phyloP scores from a whole-genome alignment of 305 asterid genomes.

The Rubia peregrina region DNA sequence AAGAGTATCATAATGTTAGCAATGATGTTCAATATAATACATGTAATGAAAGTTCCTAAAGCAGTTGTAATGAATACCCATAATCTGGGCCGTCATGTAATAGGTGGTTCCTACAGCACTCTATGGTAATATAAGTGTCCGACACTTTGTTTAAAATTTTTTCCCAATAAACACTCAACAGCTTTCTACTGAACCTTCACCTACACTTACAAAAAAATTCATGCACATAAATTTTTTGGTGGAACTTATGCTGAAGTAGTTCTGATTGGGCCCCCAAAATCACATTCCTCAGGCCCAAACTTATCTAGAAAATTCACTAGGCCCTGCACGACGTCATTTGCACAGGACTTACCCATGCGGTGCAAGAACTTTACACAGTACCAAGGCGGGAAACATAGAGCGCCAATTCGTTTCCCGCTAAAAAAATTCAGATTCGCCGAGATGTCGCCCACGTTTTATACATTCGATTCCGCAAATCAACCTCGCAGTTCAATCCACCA shows the following conservation, averaged over 20 bases:
- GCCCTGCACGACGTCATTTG: neutral
- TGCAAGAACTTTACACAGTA: constrained; percentile 1
- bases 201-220: no score
- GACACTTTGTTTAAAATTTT: no score
- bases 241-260: neutral
- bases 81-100: no score
- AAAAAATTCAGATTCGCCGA: constrained; percentile 15
- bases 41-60: no score
- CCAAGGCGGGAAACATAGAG: constrained; percentile 31
- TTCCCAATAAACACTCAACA: no score
- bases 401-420: constrained; percentile 33
- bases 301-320: neutral
- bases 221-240: no score
- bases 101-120: no score
- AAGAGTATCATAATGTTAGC: no score
- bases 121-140: no score
- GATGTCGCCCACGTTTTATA: neutral
- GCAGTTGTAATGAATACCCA: no score
- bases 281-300: neutral
- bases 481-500: neutral
- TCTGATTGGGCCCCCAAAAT: neutral
- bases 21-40: no score
- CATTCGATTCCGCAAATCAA: neutral
- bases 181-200: no score
- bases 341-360: neutral